Base-by-base conservation (phyloP, 768 basidiomycete species). In the Daedaleopsis nitida region DNA sequence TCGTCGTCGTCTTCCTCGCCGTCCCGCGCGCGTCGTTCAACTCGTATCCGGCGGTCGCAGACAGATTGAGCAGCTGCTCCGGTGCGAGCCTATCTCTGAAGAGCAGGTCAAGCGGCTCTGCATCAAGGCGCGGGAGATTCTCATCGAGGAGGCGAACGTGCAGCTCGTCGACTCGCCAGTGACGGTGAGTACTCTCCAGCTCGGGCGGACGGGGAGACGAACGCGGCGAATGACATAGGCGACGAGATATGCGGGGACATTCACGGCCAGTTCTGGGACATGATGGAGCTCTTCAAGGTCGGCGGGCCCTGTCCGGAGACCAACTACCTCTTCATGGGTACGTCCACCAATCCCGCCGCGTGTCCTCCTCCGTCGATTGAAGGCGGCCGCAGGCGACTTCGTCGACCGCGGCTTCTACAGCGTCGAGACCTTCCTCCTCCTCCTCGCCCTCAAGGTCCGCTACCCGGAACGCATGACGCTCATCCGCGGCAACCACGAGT, bases 71-170 rank as follows among this genome's bases (percentile, higher is more conserved):
- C 95, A 96, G 73, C 86, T 98, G 52, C 85, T 87, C 72, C 89
- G 91, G 60, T 98, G 96, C 77, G 92, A 97, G 69, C 91, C 91
- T 59, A 96, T 99, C 69, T 92, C 94, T 27, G 96, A 99, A 75
- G 91, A 93, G 61, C 89, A 96, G 68, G 97, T 99, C 65, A 98
- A 97, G 73, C 83, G 91, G 66, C 83, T 99, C 9, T 99, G 96
- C 76, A 80, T 95, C 68, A 98, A 97, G 72, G 97, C 97, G 24
- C 84, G 95, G 59, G 97, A 98, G 77, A 96, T 98, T 58, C 80
- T 98, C 35, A 93, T 98, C 68, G 96, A 98, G 76, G 96, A 98
- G 76, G 96, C 91, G 2, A 99, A 99, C 73, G 95, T 99, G 1
- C 96, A 98, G 73, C 86, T 88, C 65, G 91, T 98, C 37, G 96